Evolutionary conservation across 2,329 filamentous ascomycete species (phyloP), one percentile per base, ranked within the genome.

Genomic region (Diatrype stigma): DNA sequence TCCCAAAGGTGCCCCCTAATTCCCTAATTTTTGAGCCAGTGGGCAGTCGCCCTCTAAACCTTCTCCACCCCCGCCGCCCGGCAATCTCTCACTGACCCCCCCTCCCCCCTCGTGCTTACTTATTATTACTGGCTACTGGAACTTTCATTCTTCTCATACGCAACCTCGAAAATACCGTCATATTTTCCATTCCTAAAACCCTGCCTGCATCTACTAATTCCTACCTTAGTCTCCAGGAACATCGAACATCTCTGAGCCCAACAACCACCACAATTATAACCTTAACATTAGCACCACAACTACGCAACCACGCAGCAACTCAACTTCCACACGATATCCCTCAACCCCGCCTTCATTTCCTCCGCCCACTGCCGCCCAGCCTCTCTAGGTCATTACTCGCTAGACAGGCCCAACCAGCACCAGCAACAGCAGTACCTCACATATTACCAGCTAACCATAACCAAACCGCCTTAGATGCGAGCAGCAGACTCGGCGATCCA

Each of bases 291-390:
- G 6, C 42, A 45, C 42, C 42, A 45, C 42, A n/a, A 32, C n/a
- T 30, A 26, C 34, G 34, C 34, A 37, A 37, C 34, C 6, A 17
- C 16, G 14, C 34, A 37, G 6, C n/a, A 37, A 23, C 26, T 6
- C 40, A n/a, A 23, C 16, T 44, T 28, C 40, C 40, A 17, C n/a
- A 44, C 40, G 32, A 49, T 40, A 47, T 47, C 45, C 45, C 32
- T 35, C 45, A 38, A 40, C 47, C 47, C 40, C 47, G 37, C 42
- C 37, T 26, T 44, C 37, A 44, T 44, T 49, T 49, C 38, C 16
- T 44, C 40, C 12, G 3, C 11, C 16, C n/a, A 44, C 40, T 44
- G 21, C 21, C 40, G 22, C 16, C 21, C 22, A 26, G 40, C 22
- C 16, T 44, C 40, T 44, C 21, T 23, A 28, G 40, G 21, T 28